Percentiles rank a stretch among this genome's conserved stretches.
Evolutionary conservation across 106 monocot species (phyloP).

Genomic region (Alisma plantagoaquatica): DNA sequence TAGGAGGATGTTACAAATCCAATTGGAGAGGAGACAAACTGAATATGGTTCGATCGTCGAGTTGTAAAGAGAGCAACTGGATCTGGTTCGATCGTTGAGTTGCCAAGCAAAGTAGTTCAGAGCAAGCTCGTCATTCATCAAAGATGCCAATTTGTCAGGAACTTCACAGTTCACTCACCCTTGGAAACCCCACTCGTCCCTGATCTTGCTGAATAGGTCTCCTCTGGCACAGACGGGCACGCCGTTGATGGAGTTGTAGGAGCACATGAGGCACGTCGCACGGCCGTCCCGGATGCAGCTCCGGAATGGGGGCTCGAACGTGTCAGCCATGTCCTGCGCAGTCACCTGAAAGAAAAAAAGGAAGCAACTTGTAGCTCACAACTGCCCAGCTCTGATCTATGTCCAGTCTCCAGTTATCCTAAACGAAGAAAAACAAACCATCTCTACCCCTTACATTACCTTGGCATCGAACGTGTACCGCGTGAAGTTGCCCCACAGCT

Average conservation of each 20-base stretch:
- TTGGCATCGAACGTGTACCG: constrained; percentile 79
- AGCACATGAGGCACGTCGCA: constrained; percentile 87
- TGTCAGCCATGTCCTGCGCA: constrained; percentile 88
- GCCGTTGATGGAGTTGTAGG: constrained; percentile 95
- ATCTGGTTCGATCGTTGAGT: no score
- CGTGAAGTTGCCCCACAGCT: constrained; percentile 59
- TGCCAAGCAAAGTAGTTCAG: no score
- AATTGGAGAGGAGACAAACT: no score
- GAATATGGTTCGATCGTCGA: no score
- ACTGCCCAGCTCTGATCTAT: background rate
- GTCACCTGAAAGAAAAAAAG: constrained; percentile 38
- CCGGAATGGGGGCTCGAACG: constrained; percentile 73
- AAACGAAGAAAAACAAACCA: background rate
- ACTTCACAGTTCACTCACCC: no score
- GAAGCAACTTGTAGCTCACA: no score
- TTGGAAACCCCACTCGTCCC: constrained; percentile 69
- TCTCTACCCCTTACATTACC: constrained; percentile 15
- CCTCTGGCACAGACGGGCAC: constrained; percentile 62
- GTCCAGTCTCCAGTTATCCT: background rate
- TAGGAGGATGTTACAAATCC: no score
- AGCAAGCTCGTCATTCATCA: no score
- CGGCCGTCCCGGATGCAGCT: constrained; percentile 66
- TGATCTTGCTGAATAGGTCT: constrained; percentile 41
- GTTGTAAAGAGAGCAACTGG: no score
- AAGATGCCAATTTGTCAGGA: no score